phyloP scores from a whole-genome alignment of 345 rosid genomes.

The Melaleuca quinquenervia region DNA sequence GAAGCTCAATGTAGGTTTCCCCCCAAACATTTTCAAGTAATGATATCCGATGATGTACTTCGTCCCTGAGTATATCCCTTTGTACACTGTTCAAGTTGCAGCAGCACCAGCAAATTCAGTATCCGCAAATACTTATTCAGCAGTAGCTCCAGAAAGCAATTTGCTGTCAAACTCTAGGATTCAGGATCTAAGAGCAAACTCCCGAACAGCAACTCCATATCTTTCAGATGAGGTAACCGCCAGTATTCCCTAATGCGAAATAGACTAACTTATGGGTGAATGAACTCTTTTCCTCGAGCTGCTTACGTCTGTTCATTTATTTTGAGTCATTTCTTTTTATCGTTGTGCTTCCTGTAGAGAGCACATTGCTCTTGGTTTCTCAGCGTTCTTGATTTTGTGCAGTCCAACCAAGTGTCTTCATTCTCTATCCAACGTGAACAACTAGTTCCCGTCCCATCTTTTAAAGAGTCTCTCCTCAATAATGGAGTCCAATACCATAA shows the following conservation, averaged over 20 bases:
- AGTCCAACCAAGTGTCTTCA: conserved; percentile 48
- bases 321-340: background rate
- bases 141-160: background rate
- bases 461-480: conserved; percentile 22
- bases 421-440: conserved; percentile 42
- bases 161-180: background rate
- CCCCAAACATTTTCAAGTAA: background rate
- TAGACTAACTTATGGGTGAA: background rate
- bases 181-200: background rate
- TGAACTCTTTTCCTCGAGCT: background rate
- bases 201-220: background rate
- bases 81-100: background rate
- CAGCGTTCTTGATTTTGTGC: background rate
- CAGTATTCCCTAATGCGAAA: background rate
- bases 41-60: background rate
- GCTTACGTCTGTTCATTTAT: background rate
- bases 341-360: background rate
- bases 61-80: background rate
- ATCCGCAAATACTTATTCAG: background rate
- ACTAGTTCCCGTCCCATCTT: conserved; percentile 25
- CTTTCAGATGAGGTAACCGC: background rate
- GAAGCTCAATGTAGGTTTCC: background rate
- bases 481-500: conserved; percentile 8
- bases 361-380: background rate
- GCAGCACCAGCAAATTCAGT: background rate